Evolutionary conservation across 164 flowering plant genomes (phyloP), one percentile per base, ranked within the genome.

Genomic region (grape (Vitis vinifera)): DNA sequence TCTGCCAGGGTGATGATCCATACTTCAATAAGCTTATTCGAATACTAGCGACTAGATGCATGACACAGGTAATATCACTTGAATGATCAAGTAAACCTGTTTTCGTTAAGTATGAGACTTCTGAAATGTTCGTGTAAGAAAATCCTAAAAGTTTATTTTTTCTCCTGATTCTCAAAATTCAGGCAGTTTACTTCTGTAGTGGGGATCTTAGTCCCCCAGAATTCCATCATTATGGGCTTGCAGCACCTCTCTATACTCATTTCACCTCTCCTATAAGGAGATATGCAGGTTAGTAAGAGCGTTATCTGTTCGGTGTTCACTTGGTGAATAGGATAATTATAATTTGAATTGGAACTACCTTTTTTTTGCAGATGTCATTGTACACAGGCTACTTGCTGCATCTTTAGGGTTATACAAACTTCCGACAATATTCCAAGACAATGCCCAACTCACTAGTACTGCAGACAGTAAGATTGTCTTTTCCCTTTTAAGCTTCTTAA

Each of bases 151-250:
- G 1, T 64, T 27, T 53, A 63, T 76, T 1, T 27, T 65, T 59
- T 56, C 27, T 37, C 31, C 30, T 78, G 52, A 9, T 65, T 62
- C 79, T 15, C 64, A 61, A 23, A 66, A 44, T 73, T 68, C 74
- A 95, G 99, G 99, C 99, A 23, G 99, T 95, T 19, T 95, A 95
- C 76, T 95, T 95, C 84, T 91, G 95, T 79, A 95, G 99, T 77
- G 99, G 99, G 59, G 99, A 95, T 78, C 91, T 95, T 59, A 93
- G 79, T 65, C 92, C 90, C 72, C 92, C 97, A 69, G 99, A 95
- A 77, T 95, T 80, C 74, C 81, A 57, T 75, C 99, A 95, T 82
- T 95, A 93, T 78, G 99, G 99, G 67, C 95, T 95, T 74, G 98
- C 98, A 59, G 80, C 99, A 10, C 91, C 90, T 55, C 73, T 95